Base-by-base conservation (phyloP, 768 basidiomycete species). In the Chalciporus chontae region DNA sequence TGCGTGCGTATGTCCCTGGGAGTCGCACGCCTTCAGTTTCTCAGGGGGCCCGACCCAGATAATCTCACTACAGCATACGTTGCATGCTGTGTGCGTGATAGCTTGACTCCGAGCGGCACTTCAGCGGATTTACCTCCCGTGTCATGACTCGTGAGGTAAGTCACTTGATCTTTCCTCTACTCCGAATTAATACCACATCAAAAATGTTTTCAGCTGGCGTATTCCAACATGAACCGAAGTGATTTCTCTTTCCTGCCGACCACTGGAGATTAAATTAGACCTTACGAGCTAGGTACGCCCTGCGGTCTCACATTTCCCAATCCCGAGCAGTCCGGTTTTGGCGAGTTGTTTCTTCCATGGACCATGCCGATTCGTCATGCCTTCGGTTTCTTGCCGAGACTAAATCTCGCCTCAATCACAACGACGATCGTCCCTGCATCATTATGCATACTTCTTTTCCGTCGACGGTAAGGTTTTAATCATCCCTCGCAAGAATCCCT, bases 391-490 rank as follows among this genome's bases (percentile, higher is more conserved):
- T 19, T 38, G 8, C 41, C 23, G 36, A 17, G 21, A 11, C 15
- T 37, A 41, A 5, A 45, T 49, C 46, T 44, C 21, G 7, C 14
- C 23, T 13, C 9, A 29, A 45, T 50, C 50, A 15, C 60, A 55
- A 21, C 14, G 2, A 13, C 1, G 5, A 9, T 5, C 46, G 34
- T 58, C 52, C 59, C 59, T 52, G 60, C 36, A n/a, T 8, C n/a
- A 36, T n/a, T 13, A 14, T 15, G 4, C n/a, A 6, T 3, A 15
- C 3, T n/a, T 36, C n/a, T 15, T 36, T 36, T n/a, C 3, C 3
- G 34, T n/a, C n/a, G 31, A 31, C 3, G 15, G 34, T 36, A 9
- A n/a, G 29, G 13, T 31, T 11, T 31, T 31, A 11, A 31, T 31
- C 29, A 5, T 31, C 8, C 10, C 29, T 11, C 8, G 29, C 24